Evolutionary conservation across 2,329 filamentous ascomycete species (phyloP).

Genomic region (Neofusicoccum kwambonambiense): DNA sequence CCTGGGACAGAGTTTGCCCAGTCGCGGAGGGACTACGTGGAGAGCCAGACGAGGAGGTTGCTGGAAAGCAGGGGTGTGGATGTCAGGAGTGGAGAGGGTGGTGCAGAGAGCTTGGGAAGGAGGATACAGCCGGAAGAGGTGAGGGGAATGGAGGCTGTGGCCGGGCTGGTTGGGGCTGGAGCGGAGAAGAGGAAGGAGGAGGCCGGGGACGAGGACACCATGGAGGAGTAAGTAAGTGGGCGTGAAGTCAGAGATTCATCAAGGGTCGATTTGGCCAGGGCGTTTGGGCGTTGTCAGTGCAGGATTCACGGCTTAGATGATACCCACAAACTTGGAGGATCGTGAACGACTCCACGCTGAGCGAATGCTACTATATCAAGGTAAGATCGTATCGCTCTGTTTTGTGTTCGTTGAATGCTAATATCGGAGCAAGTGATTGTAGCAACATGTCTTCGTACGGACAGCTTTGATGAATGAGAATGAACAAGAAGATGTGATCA

Average conservation of each 20-base stretch:
- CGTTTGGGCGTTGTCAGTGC: neutral
- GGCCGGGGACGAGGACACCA: neutral
- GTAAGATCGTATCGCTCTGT: too few species aligned
- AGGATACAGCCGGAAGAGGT: slow-evolving; percentile 35
- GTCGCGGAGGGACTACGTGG: slow-evolving; percentile 78
- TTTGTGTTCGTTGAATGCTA: too few species aligned
- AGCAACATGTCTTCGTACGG: too few species aligned
- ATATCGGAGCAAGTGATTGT: too few species aligned
- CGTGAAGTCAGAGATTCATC: neutral
- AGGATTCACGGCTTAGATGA: neutral
- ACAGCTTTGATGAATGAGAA: too few species aligned
- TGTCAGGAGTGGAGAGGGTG: slow-evolving; percentile 28
- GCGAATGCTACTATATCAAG: too few species aligned
- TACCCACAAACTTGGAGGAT: neutral
- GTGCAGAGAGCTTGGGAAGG: slow-evolving; percentile 28
- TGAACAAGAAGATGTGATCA: too few species aligned
- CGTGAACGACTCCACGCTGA: neutral
- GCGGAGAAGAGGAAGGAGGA: neutral
- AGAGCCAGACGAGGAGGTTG: slow-evolving; percentile 54
- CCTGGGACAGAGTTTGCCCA: slow-evolving; percentile 52
- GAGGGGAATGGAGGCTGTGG: slow-evolving; percentile 36
- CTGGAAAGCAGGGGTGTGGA: slow-evolving; percentile 72
- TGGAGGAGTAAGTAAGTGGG: slow-evolving; percentile 9
- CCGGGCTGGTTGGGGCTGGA: neutral
- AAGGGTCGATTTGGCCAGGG: neutral